phyloP scores from a whole-genome alignment of 78 protist species.

The Chrysochromulina parva region DNA sequence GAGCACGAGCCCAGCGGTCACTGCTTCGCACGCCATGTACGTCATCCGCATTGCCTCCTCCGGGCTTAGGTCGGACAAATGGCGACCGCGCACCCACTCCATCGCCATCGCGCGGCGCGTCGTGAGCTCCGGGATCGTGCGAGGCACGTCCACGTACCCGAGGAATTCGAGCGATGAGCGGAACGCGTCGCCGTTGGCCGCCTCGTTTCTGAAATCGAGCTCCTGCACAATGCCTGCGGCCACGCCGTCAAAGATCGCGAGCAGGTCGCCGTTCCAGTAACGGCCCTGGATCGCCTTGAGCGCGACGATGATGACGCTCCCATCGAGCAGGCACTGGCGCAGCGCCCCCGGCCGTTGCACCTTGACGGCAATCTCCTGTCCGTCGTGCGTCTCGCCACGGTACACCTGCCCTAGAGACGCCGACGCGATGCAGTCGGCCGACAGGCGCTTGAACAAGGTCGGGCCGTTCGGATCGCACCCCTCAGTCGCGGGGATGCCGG shows the following conservation, averaged over 20 bases:
- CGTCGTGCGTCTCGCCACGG: background rate
- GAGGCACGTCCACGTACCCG: background rate
- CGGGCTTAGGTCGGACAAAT: background rate
- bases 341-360: background rate
- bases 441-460: background rate
- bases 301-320: background rate
- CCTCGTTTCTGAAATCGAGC: background rate
- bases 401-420: conserved; percentile 9
- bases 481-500: background rate
- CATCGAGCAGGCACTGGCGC: background rate
- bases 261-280: background rate
- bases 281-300: background rate
- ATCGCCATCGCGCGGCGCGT: background rate
- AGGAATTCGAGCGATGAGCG: background rate
- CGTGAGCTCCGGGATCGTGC: background rate
- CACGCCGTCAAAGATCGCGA: too few species aligned
- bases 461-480: background rate
- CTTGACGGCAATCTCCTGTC: background rate
- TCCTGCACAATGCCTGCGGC: background rate
- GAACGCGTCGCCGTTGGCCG: background rate
- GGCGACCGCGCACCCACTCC: background rate
- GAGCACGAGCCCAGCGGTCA: background rate
- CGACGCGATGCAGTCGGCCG: background rate
- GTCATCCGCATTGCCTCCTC: background rate
- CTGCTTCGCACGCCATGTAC: background rate